Conservation (phyloP, 306 rosid genomes). For the Gastrolobium villosum region DNA sequence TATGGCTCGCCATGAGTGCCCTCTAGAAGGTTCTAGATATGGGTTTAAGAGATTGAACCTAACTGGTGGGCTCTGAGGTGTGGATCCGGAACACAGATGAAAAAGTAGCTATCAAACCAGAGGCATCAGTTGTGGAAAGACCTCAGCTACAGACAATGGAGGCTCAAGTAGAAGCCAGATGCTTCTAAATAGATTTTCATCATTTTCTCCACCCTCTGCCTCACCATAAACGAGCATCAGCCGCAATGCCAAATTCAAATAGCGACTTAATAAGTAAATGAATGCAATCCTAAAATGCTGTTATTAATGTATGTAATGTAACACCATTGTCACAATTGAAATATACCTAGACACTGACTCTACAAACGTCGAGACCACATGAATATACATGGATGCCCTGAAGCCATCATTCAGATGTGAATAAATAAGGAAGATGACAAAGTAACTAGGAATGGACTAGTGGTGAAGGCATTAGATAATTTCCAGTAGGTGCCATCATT, state of each 20-base stretch:
- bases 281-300: slow-evolving; percentile 31
- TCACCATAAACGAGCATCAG: slow-evolving; percentile 97
- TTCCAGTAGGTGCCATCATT: no score
- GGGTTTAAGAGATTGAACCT: no score
- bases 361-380: no score
- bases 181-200: slow-evolving; percentile 87
- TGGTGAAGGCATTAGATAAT: background rate
- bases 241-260: slow-evolving; percentile 75
- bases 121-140: slow-evolving; percentile 48
- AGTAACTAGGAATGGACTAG: background rate
- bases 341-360: no score
- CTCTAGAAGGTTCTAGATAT: no score
- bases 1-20: no score
- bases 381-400: no score
- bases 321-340: no score
- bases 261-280: slow-evolving; percentile 25
- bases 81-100: no score
- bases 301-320: no score
- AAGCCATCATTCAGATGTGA: background rate
- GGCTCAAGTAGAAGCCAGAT: slow-evolving; percentile 86
- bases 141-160: slow-evolving; percentile 85
- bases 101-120: slow-evolving; percentile 36
- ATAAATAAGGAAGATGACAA: background rate
- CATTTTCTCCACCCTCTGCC: slow-evolving; percentile 99
- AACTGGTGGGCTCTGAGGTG: no score